phyloP scores from a whole-genome alignment of 2,329 filamentous ascomycete genomes.

The Boeremia exigua region DNA sequence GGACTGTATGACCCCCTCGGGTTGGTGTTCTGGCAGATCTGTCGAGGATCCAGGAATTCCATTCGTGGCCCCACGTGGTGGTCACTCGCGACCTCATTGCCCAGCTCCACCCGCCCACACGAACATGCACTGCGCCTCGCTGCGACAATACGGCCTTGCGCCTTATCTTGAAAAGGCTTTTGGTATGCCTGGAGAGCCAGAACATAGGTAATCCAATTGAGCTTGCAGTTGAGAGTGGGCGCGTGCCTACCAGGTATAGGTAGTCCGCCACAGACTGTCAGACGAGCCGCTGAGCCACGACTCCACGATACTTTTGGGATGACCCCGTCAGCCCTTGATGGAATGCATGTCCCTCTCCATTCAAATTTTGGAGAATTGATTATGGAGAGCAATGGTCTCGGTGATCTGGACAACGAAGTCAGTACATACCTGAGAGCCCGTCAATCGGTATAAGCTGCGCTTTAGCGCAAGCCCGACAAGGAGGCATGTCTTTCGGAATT shows the following conservation, averaged over 20 bases:
- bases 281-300: constrained; percentile 22
- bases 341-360: too few relatives aligned
- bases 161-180: background rate
- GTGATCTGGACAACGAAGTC: constrained; percentile 3
- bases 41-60: background rate
- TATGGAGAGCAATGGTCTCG: constrained; percentile 23
- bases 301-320: constrained; percentile 19
- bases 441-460: constrained; percentile 26
- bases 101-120: constrained; percentile 12
- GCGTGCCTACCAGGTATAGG: constrained; percentile 19
- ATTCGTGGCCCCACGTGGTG: constrained; percentile 30
- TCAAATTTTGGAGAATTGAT: too few relatives aligned
- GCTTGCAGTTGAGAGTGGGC: constrained; percentile 4
- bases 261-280: constrained; percentile 5
- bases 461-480: constrained; percentile 33
- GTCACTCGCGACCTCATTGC: constrained; percentile 27
- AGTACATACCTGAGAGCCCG: constrained; percentile 31
- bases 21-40: background rate
- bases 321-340: constrained; percentile 9
- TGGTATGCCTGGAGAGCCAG: too few relatives aligned
- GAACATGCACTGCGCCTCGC: background rate
- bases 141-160: background rate
- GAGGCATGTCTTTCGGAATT: constrained; percentile 40
- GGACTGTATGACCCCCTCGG: background rate
- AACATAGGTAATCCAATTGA: background rate